Evolutionary conservation across 768 basidiomycete species (phyloP).

Genomic region (Postia placenta): DNA sequence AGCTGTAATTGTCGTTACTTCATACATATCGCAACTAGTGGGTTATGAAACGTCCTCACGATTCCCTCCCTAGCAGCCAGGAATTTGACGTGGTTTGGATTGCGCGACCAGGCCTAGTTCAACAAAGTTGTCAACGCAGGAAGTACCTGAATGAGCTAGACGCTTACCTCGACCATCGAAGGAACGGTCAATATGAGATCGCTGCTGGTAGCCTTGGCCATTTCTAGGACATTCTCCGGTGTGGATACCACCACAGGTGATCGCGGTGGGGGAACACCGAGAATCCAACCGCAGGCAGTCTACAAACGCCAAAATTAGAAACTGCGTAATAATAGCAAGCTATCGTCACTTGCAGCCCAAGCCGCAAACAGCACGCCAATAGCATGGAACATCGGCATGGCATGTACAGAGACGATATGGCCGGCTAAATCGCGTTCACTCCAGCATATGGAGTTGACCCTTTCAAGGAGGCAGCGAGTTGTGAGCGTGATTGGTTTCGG

Average conservation of each 20-base stretch:
- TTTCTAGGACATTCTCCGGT: slow-evolving; percentile 9
- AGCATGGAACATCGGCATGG: slow-evolving; percentile 6
- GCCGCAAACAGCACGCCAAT: slow-evolving; percentile 1
- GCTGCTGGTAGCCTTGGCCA: slow-evolving; percentile 5
- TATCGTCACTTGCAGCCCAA: not conserved
- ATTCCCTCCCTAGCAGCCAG: slow-evolving; percentile 13
- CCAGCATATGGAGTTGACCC: slow-evolving; percentile 6
- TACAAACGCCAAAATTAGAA: no score
- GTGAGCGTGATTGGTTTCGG: slow-evolving; percentile 16
- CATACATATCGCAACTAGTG: not conserved
- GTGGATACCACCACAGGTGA: slow-evolving; percentile 18
- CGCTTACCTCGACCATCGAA: slow-evolving; percentile 10
- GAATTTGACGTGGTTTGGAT: slow-evolving; percentile 9
- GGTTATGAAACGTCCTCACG: slow-evolving; percentile 6
- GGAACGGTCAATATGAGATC: slow-evolving; percentile 12
- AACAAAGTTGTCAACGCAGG: no score
- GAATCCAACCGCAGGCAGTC: slow-evolving; percentile 10
- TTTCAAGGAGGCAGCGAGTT: slow-evolving; percentile 13
- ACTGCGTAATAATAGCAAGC: no score
- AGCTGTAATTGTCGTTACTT: not conserved
- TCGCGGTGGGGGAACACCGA: slow-evolving; percentile 18
- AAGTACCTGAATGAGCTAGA: no score
- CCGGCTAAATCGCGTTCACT: slow-evolving; percentile 4
- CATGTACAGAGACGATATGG: not conserved
- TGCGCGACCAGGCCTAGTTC: slow-evolving; percentile 15